These are phyloP conservation scores for Hanseniaspora uvarum DNA, from an alignment of 1,139 yeast species.

Conservation along the genomic window DNA sequence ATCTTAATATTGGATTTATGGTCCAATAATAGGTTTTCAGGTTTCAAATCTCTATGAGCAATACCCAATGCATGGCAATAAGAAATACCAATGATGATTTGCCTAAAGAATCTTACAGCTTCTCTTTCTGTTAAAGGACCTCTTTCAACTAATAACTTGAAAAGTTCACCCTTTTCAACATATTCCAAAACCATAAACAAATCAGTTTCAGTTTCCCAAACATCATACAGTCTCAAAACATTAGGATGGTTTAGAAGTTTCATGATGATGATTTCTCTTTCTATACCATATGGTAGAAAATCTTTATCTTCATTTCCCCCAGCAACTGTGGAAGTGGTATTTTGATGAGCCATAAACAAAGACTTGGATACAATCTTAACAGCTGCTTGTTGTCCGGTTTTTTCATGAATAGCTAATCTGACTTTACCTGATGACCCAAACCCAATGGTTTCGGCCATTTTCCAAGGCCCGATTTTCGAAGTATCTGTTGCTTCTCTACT, in stretches of 20 bases:
- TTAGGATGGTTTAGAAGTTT: slow-evolving; percentile 86
- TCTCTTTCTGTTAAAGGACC: slow-evolving; percentile 84
- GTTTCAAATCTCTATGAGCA: slow-evolving; percentile 90
- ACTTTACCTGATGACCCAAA: slow-evolving; percentile 94
- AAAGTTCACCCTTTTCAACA: slow-evolving; percentile 94
- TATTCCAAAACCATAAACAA: slow-evolving; percentile 84
- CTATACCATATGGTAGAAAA: slow-evolving; percentile 82
- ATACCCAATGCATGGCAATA: slow-evolving; percentile 92
- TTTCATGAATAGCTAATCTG: slow-evolving; percentile 73
- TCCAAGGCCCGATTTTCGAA: slow-evolving; percentile 85
- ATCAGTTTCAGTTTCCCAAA: slow-evolving; percentile 95
- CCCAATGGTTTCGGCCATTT: slow-evolving; percentile 85
- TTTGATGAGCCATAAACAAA: slow-evolving; percentile 34
- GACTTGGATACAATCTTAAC: slow-evolving; percentile 92
- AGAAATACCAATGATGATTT: slow-evolving; percentile 81
- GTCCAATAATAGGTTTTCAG: slow-evolving; percentile 83
- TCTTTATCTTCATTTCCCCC: slow-evolving; percentile 37
- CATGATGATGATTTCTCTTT: slow-evolving; percentile 87
- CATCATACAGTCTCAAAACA: slow-evolving; percentile 91
- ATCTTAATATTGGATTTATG: slow-evolving; percentile 81
- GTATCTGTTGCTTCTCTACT: slow-evolving; percentile 20
- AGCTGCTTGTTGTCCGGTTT: slow-evolving; percentile 85
- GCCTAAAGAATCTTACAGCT: slow-evolving; percentile 83
- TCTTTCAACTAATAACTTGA: slow-evolving; percentile 77
- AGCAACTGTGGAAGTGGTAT: slow-evolving; percentile 28